phyloP scores from a whole-genome alignment of 2,329 filamentous ascomycete species.

The Epichloe amarillans region DNA sequence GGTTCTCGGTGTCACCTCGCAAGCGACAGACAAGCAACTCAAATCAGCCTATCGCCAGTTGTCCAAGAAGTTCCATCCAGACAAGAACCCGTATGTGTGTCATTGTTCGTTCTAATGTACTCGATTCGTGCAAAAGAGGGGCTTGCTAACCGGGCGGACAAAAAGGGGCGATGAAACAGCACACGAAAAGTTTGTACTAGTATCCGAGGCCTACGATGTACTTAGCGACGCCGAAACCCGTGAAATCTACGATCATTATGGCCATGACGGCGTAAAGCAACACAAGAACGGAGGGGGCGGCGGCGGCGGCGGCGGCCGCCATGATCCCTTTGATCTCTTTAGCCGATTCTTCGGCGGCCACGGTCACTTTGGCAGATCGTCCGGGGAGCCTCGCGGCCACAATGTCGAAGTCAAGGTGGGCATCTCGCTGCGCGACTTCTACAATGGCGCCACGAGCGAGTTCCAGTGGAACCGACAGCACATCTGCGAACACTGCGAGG shows the following conservation, averaged over 20 bases:
- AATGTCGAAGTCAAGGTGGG: slow-evolving; percentile 79
- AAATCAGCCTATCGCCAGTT: slow-evolving; percentile 86
- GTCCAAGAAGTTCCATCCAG: slow-evolving; percentile 92
- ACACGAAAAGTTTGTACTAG: slow-evolving; percentile 81
- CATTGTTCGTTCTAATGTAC: background rate
- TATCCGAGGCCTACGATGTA: slow-evolving; percentile 91
- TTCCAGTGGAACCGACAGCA: slow-evolving; percentile 90
- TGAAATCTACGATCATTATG: slow-evolving; percentile 86
- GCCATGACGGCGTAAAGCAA: slow-evolving; percentile 80
- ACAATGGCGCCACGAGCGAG: slow-evolving; percentile 74
- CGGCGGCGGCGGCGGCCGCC: slow-evolving; percentile 37
- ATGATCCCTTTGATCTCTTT: slow-evolving; percentile 94
- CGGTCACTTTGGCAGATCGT: slow-evolving; percentile 65
- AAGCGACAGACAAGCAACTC: slow-evolving; percentile 74
- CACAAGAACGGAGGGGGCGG: slow-evolving; percentile 55
- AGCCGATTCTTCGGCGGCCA: slow-evolving; percentile 90
- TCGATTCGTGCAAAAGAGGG: background rate
- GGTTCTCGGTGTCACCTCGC: slow-evolving; percentile 67
- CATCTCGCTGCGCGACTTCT: slow-evolving; percentile 78
- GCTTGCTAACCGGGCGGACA: slow-evolving; percentile 1
- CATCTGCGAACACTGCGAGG: slow-evolving; percentile 85
- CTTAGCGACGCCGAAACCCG: slow-evolving; percentile 69
- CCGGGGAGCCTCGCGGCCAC: slow-evolving; percentile 62
- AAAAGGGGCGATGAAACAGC: slow-evolving; percentile 62
- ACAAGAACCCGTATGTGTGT: slow-evolving; percentile 80